phyloP scores from a whole-genome alignment of 192 early-diverging fungal genomes.

The Coemansia sp. region DNA sequence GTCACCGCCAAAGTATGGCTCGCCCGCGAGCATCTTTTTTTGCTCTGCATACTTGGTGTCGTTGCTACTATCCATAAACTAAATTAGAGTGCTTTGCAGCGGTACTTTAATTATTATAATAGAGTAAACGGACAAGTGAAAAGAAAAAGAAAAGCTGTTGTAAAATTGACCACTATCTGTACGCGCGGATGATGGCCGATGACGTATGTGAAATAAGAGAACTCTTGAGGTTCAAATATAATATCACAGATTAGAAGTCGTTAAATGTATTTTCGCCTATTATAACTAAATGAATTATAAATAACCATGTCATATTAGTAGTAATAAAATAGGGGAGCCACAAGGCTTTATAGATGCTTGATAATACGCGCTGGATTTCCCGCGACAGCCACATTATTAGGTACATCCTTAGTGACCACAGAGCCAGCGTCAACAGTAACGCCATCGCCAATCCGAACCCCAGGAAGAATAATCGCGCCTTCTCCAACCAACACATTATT shows the following conservation, averaged over 20 bases:
- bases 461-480: constrained; percentile 71
- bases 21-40: constrained; percentile 63
- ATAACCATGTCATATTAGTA: too few relatives aligned
- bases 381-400: constrained; percentile 68
- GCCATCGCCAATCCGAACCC: constrained; percentile 85
- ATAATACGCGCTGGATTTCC: constrained; percentile 86
- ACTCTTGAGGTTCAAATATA: too few relatives aligned
- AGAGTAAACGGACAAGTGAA: too few relatives aligned
- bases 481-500: constrained; percentile 90
- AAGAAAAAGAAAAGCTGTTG: too few relatives aligned
- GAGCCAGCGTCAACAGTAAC: constrained; percentile 73
- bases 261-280: too few relatives aligned
- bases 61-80: not conserved
- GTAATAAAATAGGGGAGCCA: not conserved
- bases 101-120: too few relatives aligned
- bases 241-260: too few relatives aligned
- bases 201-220: too few relatives aligned
- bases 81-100: too few relatives aligned
- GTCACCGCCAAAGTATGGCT: constrained; percentile 57
- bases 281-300: too few relatives aligned
- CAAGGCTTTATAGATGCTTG: constrained; percentile 45
- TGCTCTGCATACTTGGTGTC: constrained; percentile 36
- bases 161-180: too few relatives aligned
- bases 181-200: too few relatives aligned
- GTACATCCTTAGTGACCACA: constrained; percentile 88